Conservation (phyloP, 305 asterid species). For the Fraxinus albicans region DNA sequence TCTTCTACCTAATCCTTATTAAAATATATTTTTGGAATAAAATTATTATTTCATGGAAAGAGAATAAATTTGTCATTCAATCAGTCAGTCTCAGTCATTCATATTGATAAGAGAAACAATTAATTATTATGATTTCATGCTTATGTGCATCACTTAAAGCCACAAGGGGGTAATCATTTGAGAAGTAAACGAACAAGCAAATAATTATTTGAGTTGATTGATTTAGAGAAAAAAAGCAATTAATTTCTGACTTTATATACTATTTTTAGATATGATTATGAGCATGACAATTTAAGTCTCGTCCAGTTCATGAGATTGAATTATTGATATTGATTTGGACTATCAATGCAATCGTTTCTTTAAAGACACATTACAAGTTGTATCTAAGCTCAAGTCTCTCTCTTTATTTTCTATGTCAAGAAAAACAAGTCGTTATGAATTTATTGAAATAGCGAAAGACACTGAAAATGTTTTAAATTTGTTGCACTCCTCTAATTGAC, state of each 20-base stretch:
- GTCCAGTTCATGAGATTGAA: background rate
- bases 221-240: background rate
- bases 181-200: background rate
- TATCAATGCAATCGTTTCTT: background rate
- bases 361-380: background rate
- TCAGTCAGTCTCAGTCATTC: background rate
- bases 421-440: too few relatives aligned
- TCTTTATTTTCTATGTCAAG: too few relatives aligned
- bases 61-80: slow-evolving; percentile 4
- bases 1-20: slow-evolving; percentile 11
- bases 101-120: slow-evolving; percentile 6
- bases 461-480: background rate
- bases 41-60: background rate
- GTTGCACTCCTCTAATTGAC: background rate
- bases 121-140: background rate
- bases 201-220: background rate
- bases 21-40: background rate
- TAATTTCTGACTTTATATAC: background rate
- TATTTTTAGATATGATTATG: background rate
- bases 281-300: background rate
- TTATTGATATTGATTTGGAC: background rate
- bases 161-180: background rate
- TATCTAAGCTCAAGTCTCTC: too few relatives aligned
- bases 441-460: too few relatives aligned
- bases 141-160: slow-evolving; percentile 9